Evolutionary conservation across 176 grass and related monocot genomes (phyloP).

Genomic region (Triticum urartu): DNA sequence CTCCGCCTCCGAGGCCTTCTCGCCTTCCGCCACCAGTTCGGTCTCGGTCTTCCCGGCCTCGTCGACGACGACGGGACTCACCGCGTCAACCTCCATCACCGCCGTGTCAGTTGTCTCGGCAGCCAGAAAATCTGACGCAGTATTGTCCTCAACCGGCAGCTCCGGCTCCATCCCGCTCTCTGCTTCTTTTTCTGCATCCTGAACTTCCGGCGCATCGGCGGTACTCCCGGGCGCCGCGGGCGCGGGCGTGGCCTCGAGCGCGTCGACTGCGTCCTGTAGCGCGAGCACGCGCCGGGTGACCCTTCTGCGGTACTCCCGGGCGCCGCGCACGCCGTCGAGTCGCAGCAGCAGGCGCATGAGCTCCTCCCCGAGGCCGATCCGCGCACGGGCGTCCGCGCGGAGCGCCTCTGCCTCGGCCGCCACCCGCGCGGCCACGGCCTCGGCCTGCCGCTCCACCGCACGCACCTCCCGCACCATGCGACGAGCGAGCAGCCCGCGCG

Average conservation of each 20-base stretch:
- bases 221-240: too few relatives aligned
- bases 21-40: neutral
- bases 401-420: slow-evolving; percentile 21
- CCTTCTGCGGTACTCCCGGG: slow-evolving; percentile 56
- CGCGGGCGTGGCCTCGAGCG: slow-evolving; percentile 41
- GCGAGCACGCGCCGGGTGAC: slow-evolving; percentile 58
- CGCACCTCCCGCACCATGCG: neutral
- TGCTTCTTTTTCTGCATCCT: neutral
- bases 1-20: neutral
- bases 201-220: neutral
- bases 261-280: slow-evolving; percentile 70
- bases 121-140: neutral
- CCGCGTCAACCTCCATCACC: neutral
- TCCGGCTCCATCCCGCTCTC: neutral
- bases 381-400: neutral
- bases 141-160: neutral
- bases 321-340: slow-evolving; percentile 60
- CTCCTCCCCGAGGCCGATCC: neutral
- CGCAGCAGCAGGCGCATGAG: slow-evolving; percentile 60
- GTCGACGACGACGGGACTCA: neutral
- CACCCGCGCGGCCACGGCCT: slow-evolving; percentile 30
- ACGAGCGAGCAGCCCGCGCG: slow-evolving; percentile 23
- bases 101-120: slow-evolving; percentile 2
- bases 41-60: accelerated
- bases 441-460: slow-evolving; percentile 38